Evolutionary conservation across 2,329 filamentous ascomycete genomes (phyloP).

Genomic region (Daldinia eschscholtzii): DNA sequence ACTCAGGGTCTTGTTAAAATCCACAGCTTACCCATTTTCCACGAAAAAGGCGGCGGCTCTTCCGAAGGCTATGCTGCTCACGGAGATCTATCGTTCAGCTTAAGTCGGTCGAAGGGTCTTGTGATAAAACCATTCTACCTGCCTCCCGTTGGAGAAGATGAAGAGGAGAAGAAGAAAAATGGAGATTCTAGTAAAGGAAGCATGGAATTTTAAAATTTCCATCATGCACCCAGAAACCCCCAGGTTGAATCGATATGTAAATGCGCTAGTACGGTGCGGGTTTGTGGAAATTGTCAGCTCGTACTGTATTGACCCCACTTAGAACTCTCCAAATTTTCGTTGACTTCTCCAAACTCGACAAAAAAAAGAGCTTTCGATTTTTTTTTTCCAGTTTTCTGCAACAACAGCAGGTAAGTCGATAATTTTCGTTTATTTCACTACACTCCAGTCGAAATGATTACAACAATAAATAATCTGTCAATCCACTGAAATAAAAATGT

Average conservation of each 20-base stretch:
- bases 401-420: constrained; percentile 47
- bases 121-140: constrained; percentile 90
- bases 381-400: constrained; percentile 36
- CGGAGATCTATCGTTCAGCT: constrained; percentile 89
- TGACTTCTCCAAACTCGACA: constrained; percentile 35
- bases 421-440: constrained; percentile 1
- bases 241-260: background rate
- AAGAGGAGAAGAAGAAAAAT: constrained; percentile 57
- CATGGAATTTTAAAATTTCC: constrained; percentile 76
- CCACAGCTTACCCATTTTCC: constrained; percentile 84
- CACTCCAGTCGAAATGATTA: constrained; percentile 69
- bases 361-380: constrained; percentile 24
- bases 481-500: constrained; percentile 69
- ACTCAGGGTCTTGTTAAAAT: constrained; percentile 88
- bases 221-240: background rate
- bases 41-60: constrained; percentile 88
- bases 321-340: constrained; percentile 36
- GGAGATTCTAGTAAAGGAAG: constrained; percentile 72
- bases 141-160: constrained; percentile 84
- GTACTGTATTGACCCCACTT: constrained; percentile 25
- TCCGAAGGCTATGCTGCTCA: constrained; percentile 75
- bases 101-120: constrained; percentile 84
- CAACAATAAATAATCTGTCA: constrained; percentile 78
- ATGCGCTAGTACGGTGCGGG: constrained; percentile 24
- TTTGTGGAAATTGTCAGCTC: background rate